Base-by-base conservation (phyloP, 495 filamentous ascomycete species). In the Filosporella fistucella region DNA sequence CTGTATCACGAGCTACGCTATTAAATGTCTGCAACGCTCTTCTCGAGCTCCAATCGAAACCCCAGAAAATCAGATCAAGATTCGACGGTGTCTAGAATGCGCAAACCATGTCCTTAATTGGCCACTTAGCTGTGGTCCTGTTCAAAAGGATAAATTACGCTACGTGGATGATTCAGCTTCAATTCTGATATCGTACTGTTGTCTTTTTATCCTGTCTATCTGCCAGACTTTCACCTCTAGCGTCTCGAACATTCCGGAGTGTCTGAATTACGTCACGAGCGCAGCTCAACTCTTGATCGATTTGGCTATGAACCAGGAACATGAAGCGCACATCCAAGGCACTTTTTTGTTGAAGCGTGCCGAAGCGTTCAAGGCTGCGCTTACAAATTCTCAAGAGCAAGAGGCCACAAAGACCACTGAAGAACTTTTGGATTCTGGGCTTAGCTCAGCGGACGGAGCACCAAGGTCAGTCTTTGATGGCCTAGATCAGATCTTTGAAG, bases 71-170 rank as follows among this genome's bases (percentile, higher is more conserved):
- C 14, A 20, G 1, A 17, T 37, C 16, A 30, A 47, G 29, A 38
- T 47, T 26, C 29, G 20, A 30, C 10, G 30, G 20, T 47, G 44
- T 16, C 32, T 47, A 4, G 21, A 17, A n/a, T 47, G 33, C 18
- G 44, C 44, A 16, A 47, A 47, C 28, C 44, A 38, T 28, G 33
- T 47, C 6, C 21, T 47, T 7, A 33, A 47, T 12, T 47, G 44
- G 44, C 44, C 33, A 24, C 24, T 47, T 6, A 47, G 14, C 22
- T 33, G 30, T 16, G 44, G 44, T 2, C 44, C 44, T 10, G 17
- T 47, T 16, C 30, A 36, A 16, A 47, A 47, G 16, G 44, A 47
- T 26, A 36, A 16, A 9, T 33, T 47, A 6, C 30, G 44, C 4
- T 47, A 37, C 24, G 44, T 47, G 6, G 17, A 28, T 37, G 44